Evolutionary conservation across 2,329 filamentous ascomycete genomes (phyloP), one percentile per base, ranked within the genome.

Genomic region (Aspergillus sp.): DNA sequence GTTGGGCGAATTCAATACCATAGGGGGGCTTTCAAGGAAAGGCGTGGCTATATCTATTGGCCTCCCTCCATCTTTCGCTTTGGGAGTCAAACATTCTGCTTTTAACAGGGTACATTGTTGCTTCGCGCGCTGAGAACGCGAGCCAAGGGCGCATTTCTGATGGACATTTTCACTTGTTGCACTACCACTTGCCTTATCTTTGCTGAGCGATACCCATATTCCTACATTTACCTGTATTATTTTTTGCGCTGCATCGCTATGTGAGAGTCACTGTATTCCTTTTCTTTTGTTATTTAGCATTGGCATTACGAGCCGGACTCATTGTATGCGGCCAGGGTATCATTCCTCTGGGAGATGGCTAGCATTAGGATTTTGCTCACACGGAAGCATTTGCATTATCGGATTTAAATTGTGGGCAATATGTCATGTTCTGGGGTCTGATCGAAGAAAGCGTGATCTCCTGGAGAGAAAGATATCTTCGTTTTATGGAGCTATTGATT

Each of bases 161-260:
- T 56, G 51, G 51, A 51, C 52, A 51, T 61, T 46, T 53, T 61
- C 41, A 48, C 54, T 56, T 60, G 41, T 63, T 45, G 59, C 61
- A 58, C 40, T 60, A 48, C 51, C 57, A 54, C 56, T 57, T 57
- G 53, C 53, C 61, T 63, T 63, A 60, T 59, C 62, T 66, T 60
- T 66, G 61, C 61, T 57, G 61, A 56, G 64, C 66, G 66, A 68
- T 68, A 68, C 66, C 66, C 64, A 46, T 34, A 33, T 54, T 47
- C 60, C 39, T 65, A 55, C 52, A 33, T 62, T 49, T 65, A 53
- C 52, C 57, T 51, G 57, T 62, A 58, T 63, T 57, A 54, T 60
- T 50, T 58, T 50, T 58, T 58, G 51, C 51, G 27, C 55, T 60
- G 58, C 56, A 56, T 52, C 46, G 42, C 52, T 64, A 53, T 58